phyloP scores from a whole-genome alignment of 1,139 yeast species.

The Blastobotrys malaysiensis region DNA sequence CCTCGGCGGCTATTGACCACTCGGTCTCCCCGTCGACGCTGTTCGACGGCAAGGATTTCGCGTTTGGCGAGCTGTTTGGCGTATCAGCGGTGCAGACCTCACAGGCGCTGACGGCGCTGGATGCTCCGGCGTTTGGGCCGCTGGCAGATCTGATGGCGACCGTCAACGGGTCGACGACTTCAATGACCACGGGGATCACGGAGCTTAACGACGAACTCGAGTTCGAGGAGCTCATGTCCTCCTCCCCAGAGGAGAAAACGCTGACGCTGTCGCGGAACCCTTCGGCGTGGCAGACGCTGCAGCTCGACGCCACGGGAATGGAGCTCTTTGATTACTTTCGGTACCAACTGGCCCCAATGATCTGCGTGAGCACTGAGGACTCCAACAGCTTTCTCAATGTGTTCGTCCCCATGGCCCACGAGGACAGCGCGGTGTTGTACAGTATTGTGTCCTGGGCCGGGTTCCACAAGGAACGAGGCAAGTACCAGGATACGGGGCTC shows the following conservation, averaged over 20 bases:
- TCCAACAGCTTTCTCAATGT: slow-evolving; percentile 66
- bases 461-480: slow-evolving; percentile 48
- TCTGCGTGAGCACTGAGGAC: slow-evolving; percentile 60
- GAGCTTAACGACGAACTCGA: not conserved
- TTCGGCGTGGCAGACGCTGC: slow-evolving; percentile 19
- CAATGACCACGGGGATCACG: not conserved
- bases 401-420: slow-evolving; percentile 73
- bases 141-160: not conserved
- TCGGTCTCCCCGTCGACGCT: not conserved
- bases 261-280: slow-evolving; percentile 10
- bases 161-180: not conserved
- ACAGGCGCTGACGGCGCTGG: not conserved
- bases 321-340: slow-evolving; percentile 61
- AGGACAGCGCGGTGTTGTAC: slow-evolving; percentile 61
- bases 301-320: slow-evolving; percentile 42
- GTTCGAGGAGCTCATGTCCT: not conserved
- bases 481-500: slow-evolving; percentile 35
- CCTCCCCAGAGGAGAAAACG: not conserved
- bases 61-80: not conserved
- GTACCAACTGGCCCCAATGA: slow-evolving; percentile 50
- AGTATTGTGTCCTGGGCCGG: slow-evolving; percentile 78
- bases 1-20: not conserved
- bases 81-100: not conserved
- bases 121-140: not conserved
- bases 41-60: not conserved